A percentile compares a stretch with the other conserved stretches of the same genome.
Evolutionary conservation across 2,329 filamentous ascomycete genomes (phyloP).

Genomic region (Ophiosphaerella herpotricha): DNA sequence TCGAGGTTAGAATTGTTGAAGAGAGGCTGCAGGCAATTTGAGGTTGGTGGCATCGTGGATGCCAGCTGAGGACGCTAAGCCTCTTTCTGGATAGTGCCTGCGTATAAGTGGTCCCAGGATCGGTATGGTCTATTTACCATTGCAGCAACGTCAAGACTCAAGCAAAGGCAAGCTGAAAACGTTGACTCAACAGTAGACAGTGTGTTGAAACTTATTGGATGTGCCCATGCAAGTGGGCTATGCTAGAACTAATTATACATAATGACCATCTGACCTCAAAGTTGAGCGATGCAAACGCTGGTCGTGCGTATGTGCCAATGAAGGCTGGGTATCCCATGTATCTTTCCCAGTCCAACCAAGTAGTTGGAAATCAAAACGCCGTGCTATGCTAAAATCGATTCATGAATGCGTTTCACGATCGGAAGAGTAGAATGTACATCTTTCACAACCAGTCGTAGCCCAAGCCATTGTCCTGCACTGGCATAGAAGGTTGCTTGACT

Average conservation of each 20-base stretch:
- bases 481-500: constrained; percentile 41
- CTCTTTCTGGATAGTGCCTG: no score
- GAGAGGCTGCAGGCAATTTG: constrained; percentile 9
- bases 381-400: constrained; percentile 34
- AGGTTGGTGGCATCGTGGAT: constrained; percentile 1
- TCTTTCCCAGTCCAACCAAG: constrained; percentile 14
- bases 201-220: not conserved
- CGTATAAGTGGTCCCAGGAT: no score
- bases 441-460: constrained; percentile 46
- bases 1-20: not conserved
- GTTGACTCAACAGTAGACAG: not conserved
- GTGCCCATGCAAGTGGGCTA: not conserved
- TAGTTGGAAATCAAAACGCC: constrained; percentile 28
- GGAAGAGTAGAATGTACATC: constrained; percentile 10
- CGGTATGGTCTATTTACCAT: no score
- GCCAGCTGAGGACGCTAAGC: not conserved
- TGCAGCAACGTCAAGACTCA: no score
- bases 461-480: constrained; percentile 45
- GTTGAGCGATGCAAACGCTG: constrained; percentile 23
- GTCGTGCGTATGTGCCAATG: constrained; percentile 18
- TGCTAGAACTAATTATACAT: constrained; percentile 4
- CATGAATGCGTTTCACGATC: constrained; percentile 10
- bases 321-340: constrained; percentile 37
- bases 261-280: constrained; percentile 28
- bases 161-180: not conserved